A percentile compares a stretch with the other conserved stretches of the same genome.
Conservation (phyloP, 306 rosid species). For the Corylus americana region DNA sequence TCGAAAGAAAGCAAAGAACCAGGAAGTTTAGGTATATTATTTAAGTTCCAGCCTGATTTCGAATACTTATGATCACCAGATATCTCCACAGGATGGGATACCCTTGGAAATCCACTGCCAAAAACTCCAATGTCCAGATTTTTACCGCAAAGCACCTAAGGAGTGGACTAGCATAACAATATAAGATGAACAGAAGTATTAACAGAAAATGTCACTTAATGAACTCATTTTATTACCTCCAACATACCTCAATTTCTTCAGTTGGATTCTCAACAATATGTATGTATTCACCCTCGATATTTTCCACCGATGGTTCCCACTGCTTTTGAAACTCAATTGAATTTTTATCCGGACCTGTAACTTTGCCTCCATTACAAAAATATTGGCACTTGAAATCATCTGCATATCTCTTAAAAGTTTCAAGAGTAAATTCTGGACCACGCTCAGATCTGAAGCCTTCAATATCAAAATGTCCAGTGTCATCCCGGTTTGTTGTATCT, state of each 20-base stretch:
- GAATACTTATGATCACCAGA: constrained; percentile 39
- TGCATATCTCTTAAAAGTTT: constrained; percentile 66
- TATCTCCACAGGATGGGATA: constrained; percentile 32
- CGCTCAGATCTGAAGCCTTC: constrained; percentile 34
- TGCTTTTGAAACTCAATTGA: constrained; percentile 28
- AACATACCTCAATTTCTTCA: constrained; percentile 78
- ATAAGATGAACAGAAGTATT: constrained; percentile 28
- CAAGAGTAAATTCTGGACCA: constrained; percentile 62
- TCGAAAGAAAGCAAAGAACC: constrained; percentile 90
- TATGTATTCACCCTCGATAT: constrained; percentile 78
- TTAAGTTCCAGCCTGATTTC: constrained; percentile 85
- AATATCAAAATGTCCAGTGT: constrained; percentile 25
- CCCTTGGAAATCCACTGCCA: constrained; percentile 69
- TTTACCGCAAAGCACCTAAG: constrained; percentile 64
- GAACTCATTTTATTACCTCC: constrained; percentile 9
- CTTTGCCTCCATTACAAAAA: constrained; percentile 43
- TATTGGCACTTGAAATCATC: constrained; percentile 72
- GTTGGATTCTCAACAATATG: constrained; percentile 76
- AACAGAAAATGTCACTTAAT: constrained; percentile 25
- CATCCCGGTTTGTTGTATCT: constrained; percentile 31
- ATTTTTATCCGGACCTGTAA: constrained; percentile 30
- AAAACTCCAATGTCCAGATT: constrained; percentile 40
- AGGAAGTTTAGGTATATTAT: constrained; percentile 45
- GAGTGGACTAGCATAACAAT: constrained; percentile 29
- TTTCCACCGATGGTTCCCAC: constrained; percentile 68